These are phyloP conservation scores for Grigorovia humatica DNA, from an alignment of 805 yeast genomes.

Conservation along the genomic window DNA sequence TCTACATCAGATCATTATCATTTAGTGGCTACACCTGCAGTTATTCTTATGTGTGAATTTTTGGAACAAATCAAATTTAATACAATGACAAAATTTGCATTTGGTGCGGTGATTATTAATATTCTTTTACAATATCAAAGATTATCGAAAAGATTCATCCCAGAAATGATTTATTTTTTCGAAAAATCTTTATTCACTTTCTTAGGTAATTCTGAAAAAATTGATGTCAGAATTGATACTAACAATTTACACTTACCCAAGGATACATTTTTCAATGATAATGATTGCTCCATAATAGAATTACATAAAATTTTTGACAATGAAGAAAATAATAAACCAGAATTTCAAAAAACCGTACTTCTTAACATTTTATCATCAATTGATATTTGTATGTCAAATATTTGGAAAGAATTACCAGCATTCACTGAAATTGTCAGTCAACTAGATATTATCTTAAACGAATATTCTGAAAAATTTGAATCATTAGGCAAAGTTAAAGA, in stretches of 20 bases:
- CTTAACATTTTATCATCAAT: slow-evolving; percentile 24
- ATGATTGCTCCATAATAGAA: slow-evolving; percentile 7
- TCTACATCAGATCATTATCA: slow-evolving; percentile 96
- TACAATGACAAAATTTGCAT: slow-evolving; percentile 36
- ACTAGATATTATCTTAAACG: slow-evolving; percentile 34
- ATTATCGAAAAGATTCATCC: slow-evolving; percentile 67
- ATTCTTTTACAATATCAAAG: slow-evolving; percentile 63
- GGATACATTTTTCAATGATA: slow-evolving; percentile 4
- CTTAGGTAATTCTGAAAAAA: slow-evolving; percentile 10
- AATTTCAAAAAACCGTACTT: slow-evolving; percentile 14
- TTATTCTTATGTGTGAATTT: slow-evolving; percentile 60
- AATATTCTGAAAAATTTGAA: slow-evolving; percentile 31
- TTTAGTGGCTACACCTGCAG: slow-evolving; percentile 76
- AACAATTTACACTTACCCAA: slow-evolving; percentile 11
- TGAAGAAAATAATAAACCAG: slow-evolving; percentile 21
- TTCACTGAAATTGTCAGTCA: slow-evolving; percentile 49
- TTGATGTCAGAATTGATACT: slow-evolving; percentile 17
- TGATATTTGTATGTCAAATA: slow-evolving; percentile 23
- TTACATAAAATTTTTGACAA: slow-evolving; percentile 19
- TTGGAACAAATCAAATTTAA: slow-evolving; percentile 42
- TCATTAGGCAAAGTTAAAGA: slow-evolving; percentile 25
- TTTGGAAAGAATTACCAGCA: slow-evolving; percentile 57
- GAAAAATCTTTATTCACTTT: slow-evolving; percentile 41
- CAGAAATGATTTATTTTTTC: slow-evolving; percentile 60
- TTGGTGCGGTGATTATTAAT: slow-evolving; percentile 60